A percentile compares a stretch with the other conserved stretches of the same genome.
phyloP scores from a whole-genome alignment of 139 green algal genomes.

The Chlorella sp. region DNA sequence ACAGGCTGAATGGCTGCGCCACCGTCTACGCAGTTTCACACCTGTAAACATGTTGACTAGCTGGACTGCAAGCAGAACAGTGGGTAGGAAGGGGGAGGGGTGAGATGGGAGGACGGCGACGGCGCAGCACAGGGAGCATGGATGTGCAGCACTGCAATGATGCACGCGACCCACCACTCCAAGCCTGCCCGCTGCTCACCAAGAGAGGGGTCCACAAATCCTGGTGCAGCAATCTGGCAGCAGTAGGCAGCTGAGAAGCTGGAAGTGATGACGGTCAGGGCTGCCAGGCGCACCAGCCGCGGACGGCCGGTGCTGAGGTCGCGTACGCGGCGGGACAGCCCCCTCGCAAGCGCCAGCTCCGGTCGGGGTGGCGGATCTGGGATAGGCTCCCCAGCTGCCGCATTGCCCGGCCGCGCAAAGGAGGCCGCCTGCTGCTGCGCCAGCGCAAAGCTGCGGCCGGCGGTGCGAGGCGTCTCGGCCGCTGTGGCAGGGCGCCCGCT shows the following conservation, averaged over 20 bases:
- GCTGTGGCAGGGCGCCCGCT: neutral
- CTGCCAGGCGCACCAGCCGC: neutral
- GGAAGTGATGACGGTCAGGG: neutral
- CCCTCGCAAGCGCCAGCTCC: neutral
- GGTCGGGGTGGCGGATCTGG: neutral
- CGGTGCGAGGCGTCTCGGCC: neutral
- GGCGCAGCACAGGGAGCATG: too few species aligned
- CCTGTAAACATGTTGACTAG: slow-evolving; percentile 8
- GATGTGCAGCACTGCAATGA: too few species aligned
- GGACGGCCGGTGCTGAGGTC: neutral
- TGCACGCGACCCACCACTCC: too few species aligned
- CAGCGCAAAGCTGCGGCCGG: neutral
- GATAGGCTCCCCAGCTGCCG: neutral
- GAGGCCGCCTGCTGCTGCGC: neutral
- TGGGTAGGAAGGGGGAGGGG: too few species aligned
- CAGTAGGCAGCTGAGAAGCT: slow-evolving; percentile 5
- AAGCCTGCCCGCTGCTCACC: slow-evolving; percentile 1
- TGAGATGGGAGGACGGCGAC: neutral
- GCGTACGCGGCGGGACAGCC: slow-evolving; percentile 18
- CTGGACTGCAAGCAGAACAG: slow-evolving; percentile 35
- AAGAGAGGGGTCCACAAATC: slow-evolving; percentile 13
- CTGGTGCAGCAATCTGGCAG: slow-evolving; percentile 15
- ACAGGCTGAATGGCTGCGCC: too few species aligned
- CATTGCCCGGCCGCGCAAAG: neutral
- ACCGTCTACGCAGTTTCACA: too few species aligned